A percentile compares a stretch with the other conserved stretches of the same genome.
phyloP scores from a whole-genome alignment of 2,329 filamentous ascomycete species.

The Arthroderma uncinatum region DNA sequence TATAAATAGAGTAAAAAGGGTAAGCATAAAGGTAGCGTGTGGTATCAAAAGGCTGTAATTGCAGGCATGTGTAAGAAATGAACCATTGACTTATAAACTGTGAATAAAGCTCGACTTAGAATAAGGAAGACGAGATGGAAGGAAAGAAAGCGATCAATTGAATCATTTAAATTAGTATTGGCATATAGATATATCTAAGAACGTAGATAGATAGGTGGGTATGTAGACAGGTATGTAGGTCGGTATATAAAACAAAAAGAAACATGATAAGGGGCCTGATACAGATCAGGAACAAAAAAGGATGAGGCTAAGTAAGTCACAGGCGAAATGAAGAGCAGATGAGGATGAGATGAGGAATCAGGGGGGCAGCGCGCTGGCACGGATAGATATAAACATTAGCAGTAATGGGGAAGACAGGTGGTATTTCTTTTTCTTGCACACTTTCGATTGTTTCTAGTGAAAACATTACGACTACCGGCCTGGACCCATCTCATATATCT shows the following conservation, averaged over 20 bases:
- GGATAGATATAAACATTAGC: neutral
- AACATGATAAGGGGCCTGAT: neutral
- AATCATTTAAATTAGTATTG: conserved; percentile 1
- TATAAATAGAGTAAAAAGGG: too few relatives aligned
- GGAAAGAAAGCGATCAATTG: neutral
- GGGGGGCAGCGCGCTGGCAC: neutral
- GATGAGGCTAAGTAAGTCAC: neutral
- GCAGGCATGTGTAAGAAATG: too few relatives aligned
- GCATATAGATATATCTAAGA: neutral
- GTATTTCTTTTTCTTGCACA: neutral
- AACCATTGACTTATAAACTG: too few relatives aligned
- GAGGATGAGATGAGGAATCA: neutral
- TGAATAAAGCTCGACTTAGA: too few relatives aligned
- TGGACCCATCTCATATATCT: conserved; percentile 15
- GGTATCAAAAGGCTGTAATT: too few relatives aligned
- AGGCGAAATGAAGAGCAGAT: neutral
- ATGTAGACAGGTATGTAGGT: neutral
- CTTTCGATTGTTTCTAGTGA: neutral
- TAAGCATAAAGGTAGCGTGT: too few relatives aligned
- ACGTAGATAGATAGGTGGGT: neutral
- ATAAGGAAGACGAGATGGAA: too few relatives aligned
- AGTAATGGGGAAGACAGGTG: neutral
- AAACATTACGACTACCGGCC: neutral
- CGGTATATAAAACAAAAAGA: neutral
- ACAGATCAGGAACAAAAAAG: neutral